A percentile compares a stretch with the other conserved stretches of the same genome.
phyloP scores from a whole-genome alignment of 2,329 filamentous ascomycete genomes.

The Dryadomyces quercivorus region DNA sequence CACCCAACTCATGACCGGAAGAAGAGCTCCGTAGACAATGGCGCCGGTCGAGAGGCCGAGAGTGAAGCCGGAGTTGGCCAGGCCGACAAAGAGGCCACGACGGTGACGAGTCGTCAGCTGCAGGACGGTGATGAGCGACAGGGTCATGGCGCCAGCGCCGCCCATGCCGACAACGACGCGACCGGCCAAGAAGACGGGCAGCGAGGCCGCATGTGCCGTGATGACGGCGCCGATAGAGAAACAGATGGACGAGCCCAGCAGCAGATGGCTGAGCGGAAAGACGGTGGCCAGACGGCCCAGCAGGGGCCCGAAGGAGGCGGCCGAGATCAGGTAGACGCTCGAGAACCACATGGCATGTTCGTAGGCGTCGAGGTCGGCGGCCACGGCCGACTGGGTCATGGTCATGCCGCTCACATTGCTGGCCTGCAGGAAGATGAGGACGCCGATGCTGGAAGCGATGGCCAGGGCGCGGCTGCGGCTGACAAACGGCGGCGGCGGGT shows the following conservation, averaged over 20 bases:
- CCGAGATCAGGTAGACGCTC: constrained; percentile 55
- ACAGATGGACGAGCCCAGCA: constrained; percentile 46
- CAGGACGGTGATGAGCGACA: constrained; percentile 65
- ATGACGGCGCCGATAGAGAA: constrained; percentile 51
- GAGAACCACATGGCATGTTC: constrained; percentile 70
- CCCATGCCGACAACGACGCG: constrained; percentile 57
- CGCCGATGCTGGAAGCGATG: constrained; percentile 40
- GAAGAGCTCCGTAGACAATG: constrained; percentile 19
- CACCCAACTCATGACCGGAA: constrained; percentile 54
- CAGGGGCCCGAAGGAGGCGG: constrained; percentile 54
- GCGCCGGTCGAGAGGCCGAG: constrained; percentile 20
- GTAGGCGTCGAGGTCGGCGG: constrained; percentile 62
- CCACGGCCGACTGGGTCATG: constrained; percentile 67
- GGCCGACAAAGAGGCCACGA: constrained; percentile 61
- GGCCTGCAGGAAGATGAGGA: constrained; percentile 48
- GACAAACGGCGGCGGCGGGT: background rate
- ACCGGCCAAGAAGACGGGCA: constrained; percentile 55
- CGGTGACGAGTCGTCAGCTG: constrained; percentile 56
- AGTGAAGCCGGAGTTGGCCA: constrained; percentile 51
- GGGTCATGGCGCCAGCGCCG: constrained; percentile 58
- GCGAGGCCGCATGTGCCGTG: constrained; percentile 46
- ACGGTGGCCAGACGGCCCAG: constrained; percentile 61
- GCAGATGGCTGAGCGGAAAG: constrained; percentile 55
- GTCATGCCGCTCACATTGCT: constrained; percentile 71
- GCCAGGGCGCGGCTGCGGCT: constrained; percentile 24